Evolutionary conservation across 495 filamentous ascomycete genomes (phyloP).

Genomic region (Aspergillus nidulans): DNA sequence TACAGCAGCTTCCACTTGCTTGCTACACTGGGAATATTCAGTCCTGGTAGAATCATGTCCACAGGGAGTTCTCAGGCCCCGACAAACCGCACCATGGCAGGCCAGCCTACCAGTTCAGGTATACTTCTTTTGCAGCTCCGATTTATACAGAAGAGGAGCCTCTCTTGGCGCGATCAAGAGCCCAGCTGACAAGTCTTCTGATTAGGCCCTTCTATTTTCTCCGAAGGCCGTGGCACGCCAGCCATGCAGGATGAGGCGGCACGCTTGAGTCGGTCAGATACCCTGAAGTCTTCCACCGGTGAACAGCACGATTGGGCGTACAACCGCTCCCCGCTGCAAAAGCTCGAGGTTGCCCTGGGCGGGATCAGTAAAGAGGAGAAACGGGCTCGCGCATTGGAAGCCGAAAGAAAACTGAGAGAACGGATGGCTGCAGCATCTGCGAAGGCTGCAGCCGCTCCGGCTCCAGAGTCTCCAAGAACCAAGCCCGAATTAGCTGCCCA

Average conservation of each 20-base stretch:
- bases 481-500: neutral
- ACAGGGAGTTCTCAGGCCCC: constrained; percentile 9
- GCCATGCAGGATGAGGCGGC: constrained; percentile 14
- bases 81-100: constrained; percentile 43
- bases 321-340: constrained; percentile 85
- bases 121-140: too few relatives aligned
- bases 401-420: constrained; percentile 58
- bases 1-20: neutral
- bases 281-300: constrained; percentile 29
- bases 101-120: constrained; percentile 41
- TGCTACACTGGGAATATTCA: neutral
- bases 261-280: constrained; percentile 32
- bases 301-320: constrained; percentile 54
- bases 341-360: constrained; percentile 78
- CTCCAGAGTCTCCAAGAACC: neutral
- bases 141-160: too few relatives aligned
- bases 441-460: neutral
- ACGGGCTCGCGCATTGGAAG: constrained; percentile 72
- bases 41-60: constrained; percentile 3
- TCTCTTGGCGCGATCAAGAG: constrained; percentile 18
- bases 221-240: neutral
- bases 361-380: constrained; percentile 93
- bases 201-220: neutral
- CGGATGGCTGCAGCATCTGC: constrained; percentile 23
- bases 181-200: neutral